Conservation (phyloP, 129 eudicot species). For the Helianthus tuberosus region DNA sequence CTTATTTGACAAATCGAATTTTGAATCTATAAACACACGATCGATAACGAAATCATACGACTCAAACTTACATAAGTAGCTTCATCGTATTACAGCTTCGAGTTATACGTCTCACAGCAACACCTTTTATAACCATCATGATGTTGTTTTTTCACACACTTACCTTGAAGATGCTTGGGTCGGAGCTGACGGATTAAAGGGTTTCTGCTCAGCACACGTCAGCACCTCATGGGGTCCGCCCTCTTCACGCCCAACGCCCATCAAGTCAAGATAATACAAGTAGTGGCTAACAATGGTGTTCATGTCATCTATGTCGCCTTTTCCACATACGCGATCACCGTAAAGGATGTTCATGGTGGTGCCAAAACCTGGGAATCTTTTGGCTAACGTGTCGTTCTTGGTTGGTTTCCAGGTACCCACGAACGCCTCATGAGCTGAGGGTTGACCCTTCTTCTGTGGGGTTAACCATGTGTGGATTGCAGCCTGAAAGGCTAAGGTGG, state of each 20-base stretch:
- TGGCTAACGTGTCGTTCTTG: constrained; percentile 76
- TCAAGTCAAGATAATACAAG: constrained; percentile 74
- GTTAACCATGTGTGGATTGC: constrained; percentile 94
- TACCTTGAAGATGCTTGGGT: constrained; percentile 37
- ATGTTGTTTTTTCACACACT: constrained; percentile 6
- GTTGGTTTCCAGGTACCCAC: constrained; percentile 96
- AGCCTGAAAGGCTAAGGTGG: constrained; percentile 90
- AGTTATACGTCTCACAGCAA: constrained; percentile 28
- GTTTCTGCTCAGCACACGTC: constrained; percentile 40
- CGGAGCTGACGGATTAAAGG: constrained; percentile 37
- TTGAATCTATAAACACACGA: constrained; percentile 25
- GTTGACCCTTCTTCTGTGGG: constrained; percentile 72
- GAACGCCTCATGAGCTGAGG: constrained; percentile 86
- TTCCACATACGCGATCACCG: constrained; percentile 78
- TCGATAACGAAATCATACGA: constrained; percentile 12
- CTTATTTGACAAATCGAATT: constrained; percentile 15
- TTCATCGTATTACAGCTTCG: constrained; percentile 20
- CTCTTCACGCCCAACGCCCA: constrained; percentile 87
- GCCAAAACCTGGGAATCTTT: constrained; percentile 85
- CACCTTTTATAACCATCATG: constrained; percentile 19
- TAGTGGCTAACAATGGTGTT: constrained; percentile 74
- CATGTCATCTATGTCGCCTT: constrained; percentile 83
- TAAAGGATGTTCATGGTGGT: constrained; percentile 83
- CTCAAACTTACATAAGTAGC: not conserved
- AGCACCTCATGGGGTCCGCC: constrained; percentile 79